Conservation (phyloP, 1,284 basidiomycete species). For the Irpex sp. region DNA sequence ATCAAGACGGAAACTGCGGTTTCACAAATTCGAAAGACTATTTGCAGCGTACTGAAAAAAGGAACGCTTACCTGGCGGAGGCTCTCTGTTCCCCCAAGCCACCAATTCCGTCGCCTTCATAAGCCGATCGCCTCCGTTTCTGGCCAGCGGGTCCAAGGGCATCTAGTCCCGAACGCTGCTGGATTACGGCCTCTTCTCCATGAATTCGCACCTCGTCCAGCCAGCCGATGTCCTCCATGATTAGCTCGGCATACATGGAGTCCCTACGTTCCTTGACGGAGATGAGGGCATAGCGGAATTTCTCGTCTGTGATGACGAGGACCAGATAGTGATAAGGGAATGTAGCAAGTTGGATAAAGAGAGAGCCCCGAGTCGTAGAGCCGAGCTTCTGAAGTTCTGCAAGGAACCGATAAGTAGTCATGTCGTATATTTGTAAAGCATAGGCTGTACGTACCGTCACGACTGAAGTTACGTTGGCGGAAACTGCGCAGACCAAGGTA, state of each 20-base stretch:
- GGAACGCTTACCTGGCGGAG: slow-evolving; percentile 16
- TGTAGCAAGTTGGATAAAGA: slow-evolving; percentile 67
- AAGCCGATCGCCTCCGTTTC: slow-evolving; percentile 33
- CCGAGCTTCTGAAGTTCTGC: slow-evolving; percentile 64
- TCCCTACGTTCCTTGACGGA: slow-evolving; percentile 47
- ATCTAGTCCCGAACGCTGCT: slow-evolving; percentile 19
- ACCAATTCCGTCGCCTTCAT: slow-evolving; percentile 12
- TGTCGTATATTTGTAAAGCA: background rate
- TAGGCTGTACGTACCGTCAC: slow-evolving; percentile 39
- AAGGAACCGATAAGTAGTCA: background rate
- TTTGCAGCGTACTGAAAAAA: background rate
- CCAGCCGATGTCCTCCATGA: slow-evolving; percentile 75
- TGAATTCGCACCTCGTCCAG: slow-evolving; percentile 61
- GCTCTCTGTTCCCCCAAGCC: background rate
- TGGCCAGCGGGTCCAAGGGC: slow-evolving; percentile 16
- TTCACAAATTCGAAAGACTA: background rate
- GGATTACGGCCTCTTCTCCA: slow-evolving; percentile 27
- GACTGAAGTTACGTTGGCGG: slow-evolving; percentile 59
- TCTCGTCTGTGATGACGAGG: slow-evolving; percentile 68
- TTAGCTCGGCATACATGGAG: slow-evolving; percentile 49
- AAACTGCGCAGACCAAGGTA: slow-evolving; percentile 70
- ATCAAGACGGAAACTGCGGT: slow-evolving; percentile 57
- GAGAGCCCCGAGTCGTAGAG: slow-evolving; percentile 41
- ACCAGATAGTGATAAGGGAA: slow-evolving; percentile 73
- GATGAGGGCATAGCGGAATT: slow-evolving; percentile 73